Base-by-base conservation (phyloP, 345 rosid species). In the Gossypium anomalum region DNA sequence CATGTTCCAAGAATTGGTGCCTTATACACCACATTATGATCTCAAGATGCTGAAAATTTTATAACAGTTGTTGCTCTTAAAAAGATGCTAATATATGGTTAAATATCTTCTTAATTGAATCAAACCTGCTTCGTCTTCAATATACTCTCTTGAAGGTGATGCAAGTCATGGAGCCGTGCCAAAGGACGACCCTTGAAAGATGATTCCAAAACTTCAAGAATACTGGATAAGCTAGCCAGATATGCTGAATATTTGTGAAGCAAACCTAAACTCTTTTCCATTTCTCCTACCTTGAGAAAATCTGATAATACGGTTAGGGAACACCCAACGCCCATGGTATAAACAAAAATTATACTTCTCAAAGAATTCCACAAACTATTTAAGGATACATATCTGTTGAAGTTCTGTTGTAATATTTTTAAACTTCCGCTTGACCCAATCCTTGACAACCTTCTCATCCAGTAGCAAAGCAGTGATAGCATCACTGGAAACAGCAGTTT, bases 401-500 rank as follows among this genome's bases (percentile, higher is more conserved):
- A 95, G 92, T 80, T 89, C 92, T 64, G 73, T 71, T 62, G 81
- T 43, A 56, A 91, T 86, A 75, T 80, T 88, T 76, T 76, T 77
- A 85, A 90, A 93, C 27, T 88, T 86, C 74, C 85, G 85, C 86
- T 90, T 93, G 87, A 95, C 94, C 99, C 98, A 96, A 77, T 96
- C 97, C 88, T 96, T 93, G 78, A 96, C 88, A 74, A 92, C 98
- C 77, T 89, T 98, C 86, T 96, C 99, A 88, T 96, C 99, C 85
- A 96, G 80, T 97, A 93, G 85, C 94, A 90, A 92, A 47, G 99
- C 92, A 78, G 89, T 82, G 78, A 90, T 88, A 43, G 97, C 98
- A 83, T 96, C 97, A 71, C 97, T 96, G 58, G 99, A 96, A 72
- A 96, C 97, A 44, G 99, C 98, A 83, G 85, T 83, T 88, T 96